Conservation (phyloP, 768 basidiomycete species). For the Paxillus involutus region DNA sequence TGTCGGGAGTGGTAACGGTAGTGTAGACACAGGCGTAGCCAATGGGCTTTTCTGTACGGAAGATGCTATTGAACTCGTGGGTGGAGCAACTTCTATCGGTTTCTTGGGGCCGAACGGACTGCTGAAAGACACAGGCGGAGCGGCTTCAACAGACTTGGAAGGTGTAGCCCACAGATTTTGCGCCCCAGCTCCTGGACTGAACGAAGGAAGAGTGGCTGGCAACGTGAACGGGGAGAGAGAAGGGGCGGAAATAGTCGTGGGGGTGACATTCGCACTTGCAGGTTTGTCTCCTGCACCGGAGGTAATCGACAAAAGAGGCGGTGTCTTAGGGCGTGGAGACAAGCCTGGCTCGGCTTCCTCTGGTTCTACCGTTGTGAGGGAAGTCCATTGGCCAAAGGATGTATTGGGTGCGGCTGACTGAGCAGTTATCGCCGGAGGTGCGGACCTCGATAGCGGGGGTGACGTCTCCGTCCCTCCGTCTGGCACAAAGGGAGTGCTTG, state of each 20-base stretch:
- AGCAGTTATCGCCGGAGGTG: constrained; percentile 21
- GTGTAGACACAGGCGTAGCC: not conserved
- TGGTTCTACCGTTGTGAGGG: constrained; percentile 13
- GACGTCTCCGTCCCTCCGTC: constrained; percentile 32
- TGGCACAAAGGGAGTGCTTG: constrained; percentile 51
- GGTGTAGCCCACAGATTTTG: constrained; percentile 6
- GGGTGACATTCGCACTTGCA: constrained; percentile 6
- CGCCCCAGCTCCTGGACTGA: constrained; percentile 6
- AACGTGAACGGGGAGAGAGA: constrained; percentile 8
- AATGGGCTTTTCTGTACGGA: constrained; percentile 1
- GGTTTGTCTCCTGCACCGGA: constrained; percentile 13
- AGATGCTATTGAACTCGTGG: constrained; percentile 2
- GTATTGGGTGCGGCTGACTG: constrained; percentile 42
- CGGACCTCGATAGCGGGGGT: constrained; percentile 15
- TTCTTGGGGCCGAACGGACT: constrained; percentile 6
- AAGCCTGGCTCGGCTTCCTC: constrained; percentile 23
- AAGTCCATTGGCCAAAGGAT: constrained; percentile 34
- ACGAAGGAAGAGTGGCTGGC: constrained; percentile 9
- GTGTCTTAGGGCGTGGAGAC: constrained; percentile 44
- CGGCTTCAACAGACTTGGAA: constrained; percentile 3
- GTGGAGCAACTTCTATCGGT: not conserved
- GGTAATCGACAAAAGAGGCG: constrained; percentile 43
- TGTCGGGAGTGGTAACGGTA: constrained; percentile 3
- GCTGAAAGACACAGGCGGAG: constrained; percentile 8
- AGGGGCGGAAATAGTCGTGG: constrained; percentile 1